These are phyloP conservation scores for Ogataea wickerhamii DNA, from an alignment of 805 yeast genomes.

Conservation along the genomic window DNA sequence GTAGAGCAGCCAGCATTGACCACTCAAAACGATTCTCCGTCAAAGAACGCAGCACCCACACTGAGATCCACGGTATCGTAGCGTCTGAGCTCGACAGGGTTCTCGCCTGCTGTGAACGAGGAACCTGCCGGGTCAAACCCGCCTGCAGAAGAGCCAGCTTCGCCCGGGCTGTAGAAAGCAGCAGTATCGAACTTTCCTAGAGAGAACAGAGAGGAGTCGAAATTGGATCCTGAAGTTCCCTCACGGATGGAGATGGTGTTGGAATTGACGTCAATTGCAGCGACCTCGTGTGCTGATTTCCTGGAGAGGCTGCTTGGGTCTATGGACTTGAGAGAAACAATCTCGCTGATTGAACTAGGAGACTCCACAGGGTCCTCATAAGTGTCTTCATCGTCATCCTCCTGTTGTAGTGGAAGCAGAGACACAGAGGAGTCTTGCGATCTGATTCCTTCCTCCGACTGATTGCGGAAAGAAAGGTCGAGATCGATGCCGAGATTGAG, in stretches of 20 bases:
- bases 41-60: not conserved
- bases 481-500: not conserved
- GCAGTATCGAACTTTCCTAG: no score
- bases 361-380: slow-evolving; percentile 7
- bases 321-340: not conserved
- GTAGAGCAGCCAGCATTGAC: not conserved
- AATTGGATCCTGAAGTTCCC: not conserved
- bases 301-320: slow-evolving; percentile 4
- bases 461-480: not conserved
- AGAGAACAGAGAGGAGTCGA: no score
- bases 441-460: not conserved
- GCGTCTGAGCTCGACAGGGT: not conserved
- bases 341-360: slow-evolving; percentile 5
- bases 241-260: not conserved
- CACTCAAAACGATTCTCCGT: not conserved
- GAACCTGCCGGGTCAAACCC: not conserved
- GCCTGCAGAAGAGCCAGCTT: no score
- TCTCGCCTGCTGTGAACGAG: not conserved
- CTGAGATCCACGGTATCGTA: not conserved
- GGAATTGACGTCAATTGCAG: not conserved
- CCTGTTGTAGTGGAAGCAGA: not conserved
- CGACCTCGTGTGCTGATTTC: not conserved
- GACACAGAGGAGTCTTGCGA: not conserved
- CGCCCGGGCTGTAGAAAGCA: no score
- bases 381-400: not conserved